phyloP scores from a whole-genome alignment of 192 early-diverging fungal species.

The Coemansia javaensis region DNA sequence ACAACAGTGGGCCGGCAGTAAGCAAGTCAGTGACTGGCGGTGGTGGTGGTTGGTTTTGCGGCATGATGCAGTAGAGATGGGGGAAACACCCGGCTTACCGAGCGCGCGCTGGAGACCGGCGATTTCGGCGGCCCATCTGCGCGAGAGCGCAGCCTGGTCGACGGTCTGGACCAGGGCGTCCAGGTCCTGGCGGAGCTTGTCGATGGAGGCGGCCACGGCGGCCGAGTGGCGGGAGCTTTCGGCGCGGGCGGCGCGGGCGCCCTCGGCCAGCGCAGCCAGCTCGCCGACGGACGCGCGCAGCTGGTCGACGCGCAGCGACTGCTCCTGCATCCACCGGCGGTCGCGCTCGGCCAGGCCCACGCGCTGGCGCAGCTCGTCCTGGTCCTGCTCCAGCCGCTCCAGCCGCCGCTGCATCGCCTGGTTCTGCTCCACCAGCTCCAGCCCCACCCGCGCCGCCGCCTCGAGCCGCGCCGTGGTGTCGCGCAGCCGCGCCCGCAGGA shows the following conservation, averaged over 20 bases:
- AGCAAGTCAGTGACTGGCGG: too few relatives aligned
- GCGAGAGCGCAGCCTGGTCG: constrained; percentile 1
- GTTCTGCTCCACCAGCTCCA: constrained; percentile 42
- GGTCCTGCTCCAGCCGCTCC: constrained; percentile 3
- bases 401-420: constrained; percentile 16
- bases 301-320: constrained; percentile 43
- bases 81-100: too few relatives aligned
- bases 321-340: constrained; percentile 44
- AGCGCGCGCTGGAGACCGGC: constrained; percentile 2
- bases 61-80: too few relatives aligned
- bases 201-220: constrained; percentile 2
- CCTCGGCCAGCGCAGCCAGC: constrained; percentile 7
- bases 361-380: constrained; percentile 28
- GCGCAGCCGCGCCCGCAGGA: constrained; percentile 21
- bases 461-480: constrained; percentile 33
- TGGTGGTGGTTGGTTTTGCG: too few relatives aligned
- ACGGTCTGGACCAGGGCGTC: constrained; percentile 7
- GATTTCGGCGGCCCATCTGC: constrained; percentile 7
- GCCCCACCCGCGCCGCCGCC: constrained; percentile 37
- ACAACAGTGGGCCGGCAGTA: not conserved
- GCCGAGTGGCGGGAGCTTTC: constrained; percentile 4
- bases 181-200: constrained; percentile 22
- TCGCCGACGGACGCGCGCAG: constrained; percentile 21
- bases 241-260: not conserved
- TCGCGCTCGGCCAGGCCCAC: constrained; percentile 34